These are phyloP conservation scores for Artomyces pyxidatus DNA, from an alignment of 768 basidiomycete species.

Conservation along the genomic window DNA sequence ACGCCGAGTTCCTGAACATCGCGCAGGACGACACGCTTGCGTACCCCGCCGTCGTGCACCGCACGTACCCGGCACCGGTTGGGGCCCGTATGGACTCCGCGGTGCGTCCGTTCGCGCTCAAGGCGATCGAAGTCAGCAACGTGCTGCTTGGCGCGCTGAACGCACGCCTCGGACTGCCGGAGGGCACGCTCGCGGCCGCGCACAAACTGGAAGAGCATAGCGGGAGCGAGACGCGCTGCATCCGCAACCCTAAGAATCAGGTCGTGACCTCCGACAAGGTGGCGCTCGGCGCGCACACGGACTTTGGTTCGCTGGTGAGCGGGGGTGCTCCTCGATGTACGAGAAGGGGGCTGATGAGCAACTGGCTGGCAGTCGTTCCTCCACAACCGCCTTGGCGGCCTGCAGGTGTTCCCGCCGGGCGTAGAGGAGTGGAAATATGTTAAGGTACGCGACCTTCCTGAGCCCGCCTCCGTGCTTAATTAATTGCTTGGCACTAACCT, in stretches of 20 bases:
- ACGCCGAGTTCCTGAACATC: conserved; percentile 26
- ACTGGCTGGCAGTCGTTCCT: conserved; percentile 34
- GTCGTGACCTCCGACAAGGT: not conserved
- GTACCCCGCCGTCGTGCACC: conserved; percentile 18
- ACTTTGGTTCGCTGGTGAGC: conserved; percentile 29
- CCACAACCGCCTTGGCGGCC: conserved; percentile 59
- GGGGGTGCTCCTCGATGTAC: too few species aligned
- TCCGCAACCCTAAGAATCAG: conserved; percentile 15
- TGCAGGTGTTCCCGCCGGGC: conserved; percentile 61
- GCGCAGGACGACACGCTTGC: conserved; percentile 27
- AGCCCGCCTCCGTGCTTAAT: too few species aligned
- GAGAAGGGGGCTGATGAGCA: too few species aligned
- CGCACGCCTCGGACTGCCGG: conserved; percentile 11
- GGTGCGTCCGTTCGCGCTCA: conserved; percentile 16
- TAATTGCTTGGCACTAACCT: too few species aligned
- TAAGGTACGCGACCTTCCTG: conserved; percentile 37
- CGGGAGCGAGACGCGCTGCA: conserved; percentile 19
- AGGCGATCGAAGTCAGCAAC: conserved; percentile 18
- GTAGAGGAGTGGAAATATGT: conserved; percentile 60
- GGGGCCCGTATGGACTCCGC: conserved; percentile 16
- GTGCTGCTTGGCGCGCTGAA: conserved; percentile 19
- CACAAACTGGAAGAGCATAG: conserved; percentile 22
- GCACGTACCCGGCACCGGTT: conserved; percentile 21
- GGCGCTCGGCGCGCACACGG: conserved; percentile 8
- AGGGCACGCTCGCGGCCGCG: conserved; percentile 20